phyloP scores from a whole-genome alignment of 345 rosid genomes.

The Raphanus sativus region DNA sequence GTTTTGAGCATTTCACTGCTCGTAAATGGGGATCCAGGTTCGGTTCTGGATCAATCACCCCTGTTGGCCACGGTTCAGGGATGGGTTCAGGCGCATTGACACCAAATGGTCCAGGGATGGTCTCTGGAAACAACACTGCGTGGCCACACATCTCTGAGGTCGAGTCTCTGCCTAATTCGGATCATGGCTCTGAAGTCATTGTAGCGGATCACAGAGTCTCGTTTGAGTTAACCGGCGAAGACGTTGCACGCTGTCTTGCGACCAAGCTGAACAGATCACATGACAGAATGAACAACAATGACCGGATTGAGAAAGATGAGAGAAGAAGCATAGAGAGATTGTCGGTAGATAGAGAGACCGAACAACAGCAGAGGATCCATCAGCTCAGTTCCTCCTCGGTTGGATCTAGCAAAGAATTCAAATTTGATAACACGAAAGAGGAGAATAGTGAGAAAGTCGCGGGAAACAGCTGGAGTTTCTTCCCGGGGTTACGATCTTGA shows the following conservation, averaged over 20 bases:
- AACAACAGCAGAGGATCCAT: slow-evolving; percentile 35
- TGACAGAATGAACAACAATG: slow-evolving; percentile 35
- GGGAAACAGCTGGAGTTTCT: slow-evolving; percentile 78
- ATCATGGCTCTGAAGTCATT: slow-evolving; percentile 43
- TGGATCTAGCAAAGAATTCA: slow-evolving; percentile 84
- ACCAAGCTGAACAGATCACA: slow-evolving; percentile 41
- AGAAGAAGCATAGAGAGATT: slow-evolving; percentile 37
- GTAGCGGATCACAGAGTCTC: slow-evolving; percentile 71
- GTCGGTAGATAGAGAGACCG: slow-evolving; percentile 46
- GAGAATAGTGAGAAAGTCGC: slow-evolving; percentile 63
- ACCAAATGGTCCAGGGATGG: slow-evolving; percentile 65
- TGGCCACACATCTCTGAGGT: slow-evolving; percentile 56
- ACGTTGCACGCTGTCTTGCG: slow-evolving; percentile 85
- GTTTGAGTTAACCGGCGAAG: slow-evolving; percentile 92
- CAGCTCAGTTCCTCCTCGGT: slow-evolving; percentile 62
- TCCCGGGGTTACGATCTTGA: slow-evolving; percentile 79
- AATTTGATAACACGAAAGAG: slow-evolving; percentile 68
- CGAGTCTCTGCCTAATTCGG: slow-evolving; percentile 49
- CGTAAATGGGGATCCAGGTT: slow-evolving; percentile 88
- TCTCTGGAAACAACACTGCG: slow-evolving; percentile 64
- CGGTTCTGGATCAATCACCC: slow-evolving; percentile 84
- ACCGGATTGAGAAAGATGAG: slow-evolving; percentile 27
- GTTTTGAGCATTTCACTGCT: slow-evolving; percentile 64
- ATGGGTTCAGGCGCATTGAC: slow-evolving; percentile 73
- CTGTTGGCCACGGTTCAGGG: slow-evolving; percentile 79